Base-by-base conservation (phyloP, 2,329 filamentous ascomycete species). In the Cadophora malorum region DNA sequence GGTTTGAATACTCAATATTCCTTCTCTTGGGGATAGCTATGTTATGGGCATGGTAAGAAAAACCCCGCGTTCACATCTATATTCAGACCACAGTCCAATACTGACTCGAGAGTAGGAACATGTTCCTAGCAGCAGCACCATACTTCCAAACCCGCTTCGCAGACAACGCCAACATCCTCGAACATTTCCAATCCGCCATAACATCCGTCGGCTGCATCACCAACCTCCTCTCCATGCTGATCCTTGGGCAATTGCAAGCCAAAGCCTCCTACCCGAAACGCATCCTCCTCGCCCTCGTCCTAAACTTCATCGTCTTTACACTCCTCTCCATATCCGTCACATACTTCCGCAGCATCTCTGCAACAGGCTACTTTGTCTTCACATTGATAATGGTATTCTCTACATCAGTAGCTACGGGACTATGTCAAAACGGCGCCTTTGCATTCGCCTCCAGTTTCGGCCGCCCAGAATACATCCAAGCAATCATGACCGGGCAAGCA, bases 391-490 rank as follows among this genome's bases (percentile, higher is more conserved):
- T 94, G 85, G 94, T 97, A 4, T 90, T 91, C 69, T 81, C 83
- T n/a, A 88, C 94, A 0, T 92, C 93, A 72, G 84, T 91, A 76
- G 94, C 93, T 0, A 91, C 94, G 0, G 94, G 92, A 0, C 83
- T 97, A 62, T 91, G 94, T 73, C 96, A 98, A 80, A 98, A 98
- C 79, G 96, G 96, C 21, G 88, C 96, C 12, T 97, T 97, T 78
- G 93, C 96, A 2, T 98, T 94, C 77, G 94, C 93, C 3, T 88
- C 92, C 3, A 90, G 92, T 63, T 98, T 97, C 76, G 93, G 90
- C 45, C 85, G 92, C 63, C 88, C 91, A 23, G 92, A 96, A 79
- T 99, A 98, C 79, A 97, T 93, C 65, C 95, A 98, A 80, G 95
- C 91, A 28, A 94, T 98, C 79, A 98, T 99, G 94, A 90, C 91